These are phyloP conservation scores for Pestalotiopsis sp. DNA, from an alignment of 2,329 filamentous ascomycete species.

Conservation along the genomic window DNA sequence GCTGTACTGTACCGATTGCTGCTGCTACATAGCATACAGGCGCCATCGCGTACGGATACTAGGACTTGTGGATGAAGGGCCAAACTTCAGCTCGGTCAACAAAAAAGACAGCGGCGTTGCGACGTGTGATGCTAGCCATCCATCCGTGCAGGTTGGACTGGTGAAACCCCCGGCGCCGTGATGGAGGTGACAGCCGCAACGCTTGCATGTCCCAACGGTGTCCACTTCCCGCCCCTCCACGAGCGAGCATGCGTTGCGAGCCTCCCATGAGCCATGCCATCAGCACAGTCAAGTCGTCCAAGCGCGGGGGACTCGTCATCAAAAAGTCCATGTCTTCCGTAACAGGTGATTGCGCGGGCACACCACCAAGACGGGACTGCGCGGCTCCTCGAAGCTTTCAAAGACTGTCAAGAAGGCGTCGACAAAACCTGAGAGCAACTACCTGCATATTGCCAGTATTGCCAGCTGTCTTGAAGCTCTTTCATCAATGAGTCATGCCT, in stretches of 20 bases:
- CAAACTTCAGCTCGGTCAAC: not conserved
- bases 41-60: not conserved
- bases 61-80: not conserved
- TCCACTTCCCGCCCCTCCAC: not conserved
- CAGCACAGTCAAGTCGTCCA: not conserved
- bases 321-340: not conserved
- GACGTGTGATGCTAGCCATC: not conserved
- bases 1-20: not conserved
- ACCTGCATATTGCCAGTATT: not conserved
- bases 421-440: not conserved
- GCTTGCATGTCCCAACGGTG: not conserved
- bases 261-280: not conserved
- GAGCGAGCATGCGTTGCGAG: not conserved
- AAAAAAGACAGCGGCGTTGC: not conserved
- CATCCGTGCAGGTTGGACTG: not conserved
- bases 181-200: not conserved
- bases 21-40: too few relatives aligned
- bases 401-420: not conserved
- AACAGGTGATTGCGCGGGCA: not conserved
- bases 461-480: not conserved
- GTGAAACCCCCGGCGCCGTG: not conserved
- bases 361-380: not conserved
- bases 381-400: not conserved
- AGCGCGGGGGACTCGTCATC: not conserved
- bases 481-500: not conserved